These are phyloP conservation scores for Podospora anserina DNA, from an alignment of 495 filamentous ascomycete genomes.

Conservation along the genomic window DNA sequence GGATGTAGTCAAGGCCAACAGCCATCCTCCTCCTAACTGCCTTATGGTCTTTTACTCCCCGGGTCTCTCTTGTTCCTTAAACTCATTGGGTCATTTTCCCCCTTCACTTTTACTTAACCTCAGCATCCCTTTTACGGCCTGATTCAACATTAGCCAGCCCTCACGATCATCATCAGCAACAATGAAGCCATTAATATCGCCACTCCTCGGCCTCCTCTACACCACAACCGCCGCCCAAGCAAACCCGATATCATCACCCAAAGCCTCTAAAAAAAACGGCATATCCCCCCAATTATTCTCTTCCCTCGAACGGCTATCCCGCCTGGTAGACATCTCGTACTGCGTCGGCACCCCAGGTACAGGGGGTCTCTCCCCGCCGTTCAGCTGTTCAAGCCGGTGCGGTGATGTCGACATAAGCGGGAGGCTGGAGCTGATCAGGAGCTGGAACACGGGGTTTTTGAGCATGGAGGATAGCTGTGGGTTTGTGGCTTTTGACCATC, in stretches of 20 bases:
- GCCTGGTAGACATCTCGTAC: conserved; percentile 91
- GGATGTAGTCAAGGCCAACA: background rate
- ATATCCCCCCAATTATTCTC: conserved; percentile 56
- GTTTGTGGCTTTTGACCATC: conserved; percentile 82
- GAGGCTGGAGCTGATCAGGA: conserved; percentile 70
- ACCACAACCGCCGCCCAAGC: background rate
- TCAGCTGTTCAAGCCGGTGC: conserved; percentile 81
- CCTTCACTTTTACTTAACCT: too few species aligned
- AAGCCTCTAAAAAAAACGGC: conserved; percentile 14
- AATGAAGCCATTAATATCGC: conserved; percentile 1
- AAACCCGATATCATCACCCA: conserved; percentile 19
- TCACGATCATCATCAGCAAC: background rate
- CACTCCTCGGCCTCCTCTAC: background rate
- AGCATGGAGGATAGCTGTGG: conserved; percentile 83
- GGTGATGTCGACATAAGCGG: conserved; percentile 58
- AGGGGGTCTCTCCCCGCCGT: conserved; percentile 74
- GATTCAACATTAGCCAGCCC: background rate
- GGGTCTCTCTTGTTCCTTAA: too few species aligned
- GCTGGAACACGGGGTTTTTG: conserved; percentile 86
- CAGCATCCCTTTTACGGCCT: too few species aligned
- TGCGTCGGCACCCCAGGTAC: conserved; percentile 64
- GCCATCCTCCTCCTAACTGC: background rate
- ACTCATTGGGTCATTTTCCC: too few species aligned
- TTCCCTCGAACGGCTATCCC: conserved; percentile 78
- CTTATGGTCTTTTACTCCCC: too few species aligned